phyloP scores from a whole-genome alignment of 148 eudicot genomes.

The Diospyros kaki region DNA sequence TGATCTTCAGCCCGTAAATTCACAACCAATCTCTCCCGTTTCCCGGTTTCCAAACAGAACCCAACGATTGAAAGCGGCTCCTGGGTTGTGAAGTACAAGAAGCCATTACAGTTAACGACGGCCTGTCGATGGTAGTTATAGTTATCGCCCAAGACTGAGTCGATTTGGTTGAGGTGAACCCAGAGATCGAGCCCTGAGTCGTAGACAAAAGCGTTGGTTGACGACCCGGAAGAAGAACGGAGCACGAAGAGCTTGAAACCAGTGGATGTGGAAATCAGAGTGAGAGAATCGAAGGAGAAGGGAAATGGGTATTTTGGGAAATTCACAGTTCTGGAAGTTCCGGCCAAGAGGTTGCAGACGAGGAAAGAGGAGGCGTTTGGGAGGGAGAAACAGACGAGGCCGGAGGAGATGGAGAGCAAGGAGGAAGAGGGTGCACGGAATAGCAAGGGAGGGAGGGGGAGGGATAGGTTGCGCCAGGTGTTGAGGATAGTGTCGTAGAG shows the following conservation, averaged over 20 bases:
- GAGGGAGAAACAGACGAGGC: constrained; percentile 57
- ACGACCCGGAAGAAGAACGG: constrained; percentile 25
- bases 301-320: constrained; percentile 31
- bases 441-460: constrained; percentile 17
- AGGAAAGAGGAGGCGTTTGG: constrained; percentile 40
- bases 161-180: constrained; percentile 25
- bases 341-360: constrained; percentile 37
- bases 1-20: neutral
- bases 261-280: constrained; percentile 23
- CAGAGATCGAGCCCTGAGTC: constrained; percentile 32
- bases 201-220: constrained; percentile 36
- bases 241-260: constrained; percentile 47
- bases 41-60: constrained; percentile 39
- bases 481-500: constrained; percentile 38
- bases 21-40: constrained; percentile 22
- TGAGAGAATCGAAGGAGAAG: constrained; percentile 39
- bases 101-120: constrained; percentile 38
- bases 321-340: constrained; percentile 30
- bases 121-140: constrained; percentile 26
- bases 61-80: constrained; percentile 34
- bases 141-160: constrained; percentile 23
- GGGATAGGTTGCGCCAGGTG: constrained; percentile 40
- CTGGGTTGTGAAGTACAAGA: constrained; percentile 42
- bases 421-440: constrained; percentile 23
- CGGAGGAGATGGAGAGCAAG: constrained; percentile 43